phyloP scores from a whole-genome alignment of 805 yeast genomes.

The Cyberlindnera lachancei region DNA sequence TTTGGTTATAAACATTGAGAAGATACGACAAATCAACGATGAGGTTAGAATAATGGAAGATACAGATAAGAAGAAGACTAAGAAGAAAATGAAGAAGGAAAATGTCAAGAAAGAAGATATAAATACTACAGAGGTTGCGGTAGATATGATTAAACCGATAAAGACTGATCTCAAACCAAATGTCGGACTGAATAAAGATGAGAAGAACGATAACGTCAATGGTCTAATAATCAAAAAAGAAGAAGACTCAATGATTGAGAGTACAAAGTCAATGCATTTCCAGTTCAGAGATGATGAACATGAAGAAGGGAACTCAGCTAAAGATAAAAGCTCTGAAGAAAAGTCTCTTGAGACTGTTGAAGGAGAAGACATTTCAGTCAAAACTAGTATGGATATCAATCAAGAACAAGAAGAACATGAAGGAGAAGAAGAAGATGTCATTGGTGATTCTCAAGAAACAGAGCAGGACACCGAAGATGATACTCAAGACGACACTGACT shows the following conservation, averaged over 20 bases:
- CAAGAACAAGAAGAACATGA: not conserved
- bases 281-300: not conserved
- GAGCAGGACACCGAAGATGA: slow-evolving; percentile 1
- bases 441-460: not conserved
- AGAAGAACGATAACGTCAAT: no score
- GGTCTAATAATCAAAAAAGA: no score
- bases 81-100: not conserved
- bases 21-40: slow-evolving; percentile 4
- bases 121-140: not conserved
- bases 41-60: slow-evolving; percentile 3
- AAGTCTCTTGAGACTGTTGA: no score
- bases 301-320: not conserved
- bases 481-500: slow-evolving; percentile 2
- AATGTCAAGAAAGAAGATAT: not conserved
- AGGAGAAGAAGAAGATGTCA: not conserved
- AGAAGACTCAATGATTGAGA: no score
- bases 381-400: no score
- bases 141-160: no score
- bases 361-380: no score
- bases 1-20: slow-evolving; percentile 15
- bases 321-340: not conserved
- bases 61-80: slow-evolving; percentile 2
- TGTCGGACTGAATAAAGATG: no score
- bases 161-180: no score
- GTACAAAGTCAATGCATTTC: no score